Evolutionary conservation across 352 stramenopile species (phyloP).

Genomic region (Blastocystis sp.): DNA sequence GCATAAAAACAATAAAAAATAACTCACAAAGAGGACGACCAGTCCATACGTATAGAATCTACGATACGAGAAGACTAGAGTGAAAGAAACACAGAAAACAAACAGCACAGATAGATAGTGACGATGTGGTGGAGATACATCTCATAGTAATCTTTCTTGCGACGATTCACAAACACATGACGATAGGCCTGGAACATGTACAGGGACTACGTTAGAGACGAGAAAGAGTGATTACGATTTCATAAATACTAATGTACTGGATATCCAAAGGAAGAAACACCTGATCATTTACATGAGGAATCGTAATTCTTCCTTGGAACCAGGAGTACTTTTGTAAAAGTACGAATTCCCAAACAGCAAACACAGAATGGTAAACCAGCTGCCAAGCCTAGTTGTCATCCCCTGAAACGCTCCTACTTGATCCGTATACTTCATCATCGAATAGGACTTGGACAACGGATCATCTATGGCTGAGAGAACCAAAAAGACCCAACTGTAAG

Average conservation of each 20-base stretch:
- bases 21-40: slow-evolving; percentile 1
- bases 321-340: neutral
- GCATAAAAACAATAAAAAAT: neutral
- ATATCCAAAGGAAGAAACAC: neutral
- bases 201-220: neutral
- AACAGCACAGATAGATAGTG: slow-evolving; percentile 25
- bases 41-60: neutral
- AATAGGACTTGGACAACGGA: slow-evolving; percentile 17
- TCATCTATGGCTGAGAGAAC: neutral
- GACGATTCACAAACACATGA: slow-evolving; percentile 20
- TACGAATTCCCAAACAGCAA: slow-evolving; percentile 10
- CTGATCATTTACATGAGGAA: neutral
- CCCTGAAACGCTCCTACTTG: too few relatives aligned
- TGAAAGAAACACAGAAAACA: neutral
- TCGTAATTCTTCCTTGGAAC: neutral
- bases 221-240: neutral
- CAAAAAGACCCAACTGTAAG: neutral
- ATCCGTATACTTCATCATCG: neutral
- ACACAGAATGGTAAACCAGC: slow-evolving; percentile 37
- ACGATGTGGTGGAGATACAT: slow-evolving; percentile 28
- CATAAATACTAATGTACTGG: neutral
- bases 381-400: too few relatives aligned
- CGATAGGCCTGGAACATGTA: slow-evolving; percentile 15
- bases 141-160: slow-evolving; percentile 52
- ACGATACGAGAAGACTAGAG: neutral